A percentile compares a stretch with the other conserved stretches of the same genome.
phyloP scores from a whole-genome alignment of 345 rosid species.

The Moricandia moricandioides region DNA sequence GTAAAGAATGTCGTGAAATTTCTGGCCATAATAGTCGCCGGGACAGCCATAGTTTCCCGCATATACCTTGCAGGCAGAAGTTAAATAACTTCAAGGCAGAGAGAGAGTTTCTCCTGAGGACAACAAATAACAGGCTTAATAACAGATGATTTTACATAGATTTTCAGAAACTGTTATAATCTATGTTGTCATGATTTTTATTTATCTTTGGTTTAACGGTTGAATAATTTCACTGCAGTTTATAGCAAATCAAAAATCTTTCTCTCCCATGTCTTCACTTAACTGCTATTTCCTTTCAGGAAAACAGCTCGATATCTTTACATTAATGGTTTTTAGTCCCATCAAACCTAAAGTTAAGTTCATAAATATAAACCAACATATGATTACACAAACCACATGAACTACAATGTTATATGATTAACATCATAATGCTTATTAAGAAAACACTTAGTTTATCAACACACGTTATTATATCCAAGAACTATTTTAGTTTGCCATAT shows the following conservation, averaged over 20 bases:
- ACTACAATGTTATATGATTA: background rate
- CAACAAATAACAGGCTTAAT: background rate
- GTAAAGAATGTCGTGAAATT: constrained; percentile 47
- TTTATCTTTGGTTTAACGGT: background rate
- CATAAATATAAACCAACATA: background rate
- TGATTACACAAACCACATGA: background rate
- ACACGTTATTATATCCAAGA: too few relatives aligned
- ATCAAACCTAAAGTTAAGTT: background rate
- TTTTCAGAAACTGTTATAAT: background rate
- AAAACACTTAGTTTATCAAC: too few relatives aligned
- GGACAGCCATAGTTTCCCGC: constrained; percentile 65
- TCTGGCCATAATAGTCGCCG: constrained; percentile 52
- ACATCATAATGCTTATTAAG: too few relatives aligned
- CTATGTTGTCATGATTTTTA: constrained; percentile 5
- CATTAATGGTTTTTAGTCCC: background rate
- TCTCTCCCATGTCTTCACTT: background rate
- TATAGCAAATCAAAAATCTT: background rate
- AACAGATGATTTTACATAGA: constrained; percentile 20
- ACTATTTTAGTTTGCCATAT: background rate
- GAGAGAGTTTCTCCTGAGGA: constrained; percentile 21
- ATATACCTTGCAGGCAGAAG: constrained; percentile 49
- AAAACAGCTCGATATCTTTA: background rate
- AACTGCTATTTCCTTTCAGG: background rate
- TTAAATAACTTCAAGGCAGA: constrained; percentile 20
- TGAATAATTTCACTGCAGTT: constrained; percentile 5